A percentile compares a stretch with the other conserved stretches of the same genome.
Evolutionary conservation across 1,139 yeast genomes (phyloP).

Genomic region (Blastobotrys raffinosifermentans): DNA sequence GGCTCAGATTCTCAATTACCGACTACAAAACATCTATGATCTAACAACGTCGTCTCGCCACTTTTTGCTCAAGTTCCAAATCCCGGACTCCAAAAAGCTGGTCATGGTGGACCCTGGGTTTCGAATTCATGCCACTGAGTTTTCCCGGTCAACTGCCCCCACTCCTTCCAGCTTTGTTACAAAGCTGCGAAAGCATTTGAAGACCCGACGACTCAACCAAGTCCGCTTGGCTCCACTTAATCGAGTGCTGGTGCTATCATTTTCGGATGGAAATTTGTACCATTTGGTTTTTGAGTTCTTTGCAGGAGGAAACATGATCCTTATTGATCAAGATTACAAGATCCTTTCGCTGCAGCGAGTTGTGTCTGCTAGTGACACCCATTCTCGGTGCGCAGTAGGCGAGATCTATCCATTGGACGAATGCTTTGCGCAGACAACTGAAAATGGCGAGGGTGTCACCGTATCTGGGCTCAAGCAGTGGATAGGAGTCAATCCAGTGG

Average conservation of each 20-base stretch:
- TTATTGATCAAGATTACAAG: constrained; percentile 61
- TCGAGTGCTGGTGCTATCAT: constrained; percentile 71
- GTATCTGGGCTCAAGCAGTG: background rate
- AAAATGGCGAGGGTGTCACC: background rate
- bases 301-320: constrained; percentile 86
- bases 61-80: constrained; percentile 70
- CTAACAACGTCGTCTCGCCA: constrained; percentile 67
- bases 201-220: constrained; percentile 68
- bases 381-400: constrained; percentile 50
- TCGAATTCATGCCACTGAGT: constrained; percentile 71
- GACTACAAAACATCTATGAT: constrained; percentile 83
- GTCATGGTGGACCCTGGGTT: constrained; percentile 84
- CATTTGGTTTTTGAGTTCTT: constrained; percentile 84
- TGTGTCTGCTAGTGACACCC: constrained; percentile 49
- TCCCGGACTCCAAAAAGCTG: constrained; percentile 74
- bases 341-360: constrained; percentile 72
- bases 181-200: constrained; percentile 79
- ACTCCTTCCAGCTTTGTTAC: constrained; percentile 82
- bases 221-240: constrained; percentile 72
- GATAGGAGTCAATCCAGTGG: constrained; percentile 1
- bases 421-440: constrained; percentile 21
- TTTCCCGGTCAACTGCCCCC: constrained; percentile 71
- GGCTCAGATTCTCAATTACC: constrained; percentile 49
- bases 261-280: constrained; percentile 67
- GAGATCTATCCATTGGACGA: constrained; percentile 50